Evolutionary conservation across 306 rosid genomes (phyloP).

Genomic region (Lotus japonicus): DNA sequence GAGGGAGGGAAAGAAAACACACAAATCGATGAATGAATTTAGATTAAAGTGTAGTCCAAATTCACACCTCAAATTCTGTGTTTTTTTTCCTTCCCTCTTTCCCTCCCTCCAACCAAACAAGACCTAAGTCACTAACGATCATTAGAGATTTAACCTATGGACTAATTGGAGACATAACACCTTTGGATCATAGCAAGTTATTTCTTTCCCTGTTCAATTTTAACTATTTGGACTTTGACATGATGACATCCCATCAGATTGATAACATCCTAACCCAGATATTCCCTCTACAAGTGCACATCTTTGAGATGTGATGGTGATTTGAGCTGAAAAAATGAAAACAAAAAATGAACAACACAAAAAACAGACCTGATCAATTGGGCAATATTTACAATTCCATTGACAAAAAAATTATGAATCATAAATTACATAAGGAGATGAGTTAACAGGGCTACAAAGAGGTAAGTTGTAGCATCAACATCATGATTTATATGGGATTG

Average conservation of each 20-base stretch:
- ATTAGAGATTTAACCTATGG: too few relatives aligned
- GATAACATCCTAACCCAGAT: neutral
- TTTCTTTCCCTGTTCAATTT: neutral
- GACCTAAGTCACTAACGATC: too few relatives aligned
- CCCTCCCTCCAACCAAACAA: too few relatives aligned
- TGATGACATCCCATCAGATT: neutral
- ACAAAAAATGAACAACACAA: too few relatives aligned
- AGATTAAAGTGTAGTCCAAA: too few relatives aligned
- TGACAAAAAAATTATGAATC: constrained; percentile 14
- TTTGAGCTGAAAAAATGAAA: too few relatives aligned
- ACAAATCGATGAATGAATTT: too few relatives aligned
- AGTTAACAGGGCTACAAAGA: neutral
- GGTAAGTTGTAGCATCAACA: neutral
- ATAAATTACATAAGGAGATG: neutral
- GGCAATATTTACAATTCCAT: neutral
- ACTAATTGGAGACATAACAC: too few relatives aligned
- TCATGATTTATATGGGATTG: neutral
- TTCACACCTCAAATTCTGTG: too few relatives aligned
- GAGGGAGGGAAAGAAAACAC: too few relatives aligned
- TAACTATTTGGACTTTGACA: neutral
- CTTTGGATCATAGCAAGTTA: neutral
- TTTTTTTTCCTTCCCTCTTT: too few relatives aligned
- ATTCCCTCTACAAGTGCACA: neutral
- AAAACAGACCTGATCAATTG: neutral
- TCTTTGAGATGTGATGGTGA: too few relatives aligned